Base-by-base conservation (phyloP, 768 basidiomycete species). In the Suillus tomentosus region DNA sequence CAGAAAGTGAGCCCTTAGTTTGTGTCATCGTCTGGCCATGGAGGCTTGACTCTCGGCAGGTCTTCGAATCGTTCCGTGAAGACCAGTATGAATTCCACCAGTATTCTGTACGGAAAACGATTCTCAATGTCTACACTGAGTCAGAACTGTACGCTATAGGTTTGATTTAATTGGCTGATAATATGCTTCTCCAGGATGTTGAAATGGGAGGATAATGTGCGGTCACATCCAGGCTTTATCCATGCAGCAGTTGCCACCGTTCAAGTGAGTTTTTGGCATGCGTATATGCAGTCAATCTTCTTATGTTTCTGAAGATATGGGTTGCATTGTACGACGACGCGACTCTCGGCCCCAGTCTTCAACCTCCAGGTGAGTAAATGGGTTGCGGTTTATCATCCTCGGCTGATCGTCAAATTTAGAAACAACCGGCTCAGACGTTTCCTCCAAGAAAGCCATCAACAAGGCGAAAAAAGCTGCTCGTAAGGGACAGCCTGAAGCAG, bases 71-170 rank as follows among this genome's bases (percentile, higher is more conserved):
- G 60, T 85, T 92, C 67, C 94, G 97, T 67, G 95, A 98, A 68
- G 96, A 97, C 71, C 95, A 99, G 77, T 98, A 91, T 69, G 97
- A 99, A 76, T 99, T 99, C 82, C 97, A 99, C 74, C 87, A 91
- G 8, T 99, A 98, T 75, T 93, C 93, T 68, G 68, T 98, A 68
- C 88, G 97, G 61, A 95, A 92, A 69, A 92, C 89, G 70, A 96
- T 92, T 9, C 78, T 99, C 40, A 90, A 88, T 61, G 86, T 94
- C 14, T 99, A 99, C 73, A 65, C 92, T 61, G 86, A 87, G 96
- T 98, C 69, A 65, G 91, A 79, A 10, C 36, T 17, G 45, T 39
- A 50, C 55, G 3, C 34, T 8, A 40, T 9, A 56, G 27, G 63
- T 51, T 36, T 66, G 45, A n/a, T 56, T 27, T 65, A 40, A 15